phyloP scores from a whole-genome alignment of 352 stramenopile genomes.

The Blastocystis sp. region DNA sequence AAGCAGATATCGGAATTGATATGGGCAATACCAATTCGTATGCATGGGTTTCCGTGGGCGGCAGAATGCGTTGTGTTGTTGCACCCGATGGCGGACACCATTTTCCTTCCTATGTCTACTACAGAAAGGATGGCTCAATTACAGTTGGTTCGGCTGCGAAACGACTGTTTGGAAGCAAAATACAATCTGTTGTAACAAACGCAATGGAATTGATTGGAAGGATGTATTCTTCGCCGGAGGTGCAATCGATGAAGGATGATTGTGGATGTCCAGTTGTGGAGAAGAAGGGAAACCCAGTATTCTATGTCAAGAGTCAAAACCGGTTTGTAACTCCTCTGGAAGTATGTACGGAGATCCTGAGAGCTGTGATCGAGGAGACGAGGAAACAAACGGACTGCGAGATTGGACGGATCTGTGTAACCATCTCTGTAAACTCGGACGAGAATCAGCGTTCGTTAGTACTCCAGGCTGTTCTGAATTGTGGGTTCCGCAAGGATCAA shows the following conservation, averaged over 20 bases:
- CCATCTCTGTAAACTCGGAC: conserved; percentile 4
- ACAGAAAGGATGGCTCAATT: conserved; percentile 83
- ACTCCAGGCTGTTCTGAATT: neutral
- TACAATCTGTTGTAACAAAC: conserved; percentile 96
- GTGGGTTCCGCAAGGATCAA: neutral
- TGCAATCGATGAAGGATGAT: conserved; percentile 90
- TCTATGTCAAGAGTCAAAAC: conserved; percentile 77
- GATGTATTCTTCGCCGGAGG: conserved; percentile 85
- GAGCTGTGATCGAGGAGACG: conserved; percentile 93
- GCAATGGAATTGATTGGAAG: conserved; percentile 98
- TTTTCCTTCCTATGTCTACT: conserved; percentile 95
- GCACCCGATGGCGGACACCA: conserved; percentile 89
- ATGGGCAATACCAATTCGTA: conserved; percentile 37
- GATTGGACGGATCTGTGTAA: neutral
- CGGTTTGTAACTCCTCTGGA: conserved; percentile 89
- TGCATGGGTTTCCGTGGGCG: conserved; percentile 82
- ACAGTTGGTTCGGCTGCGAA: conserved; percentile 95
- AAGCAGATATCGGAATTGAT: conserved; percentile 64
- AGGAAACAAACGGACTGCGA: neutral
- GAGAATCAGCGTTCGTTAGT: neutral
- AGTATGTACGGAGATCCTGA: conserved; percentile 93
- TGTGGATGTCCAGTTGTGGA: conserved; percentile 90
- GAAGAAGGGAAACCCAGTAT: conserved; percentile 75
- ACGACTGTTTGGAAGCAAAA: conserved; percentile 96
- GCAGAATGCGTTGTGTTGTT: conserved; percentile 82